Evolutionary conservation across 768 basidiomycete species (phyloP).

Genomic region (Mycena venus): DNA sequence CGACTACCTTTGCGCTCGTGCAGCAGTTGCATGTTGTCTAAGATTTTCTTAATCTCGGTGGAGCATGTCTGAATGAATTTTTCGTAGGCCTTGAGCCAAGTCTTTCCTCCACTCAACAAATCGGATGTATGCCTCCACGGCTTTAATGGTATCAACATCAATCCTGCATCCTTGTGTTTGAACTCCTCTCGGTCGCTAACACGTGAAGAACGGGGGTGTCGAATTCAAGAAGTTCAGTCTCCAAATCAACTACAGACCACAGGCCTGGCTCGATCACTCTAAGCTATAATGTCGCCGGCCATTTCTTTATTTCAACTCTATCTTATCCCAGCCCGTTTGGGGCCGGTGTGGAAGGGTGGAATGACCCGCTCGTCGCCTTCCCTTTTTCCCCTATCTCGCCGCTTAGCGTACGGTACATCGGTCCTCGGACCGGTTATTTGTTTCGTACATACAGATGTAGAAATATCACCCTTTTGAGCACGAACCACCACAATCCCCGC

Average conservation of each 20-base stretch:
- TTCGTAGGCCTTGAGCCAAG: constrained; percentile 49
- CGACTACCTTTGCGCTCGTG: constrained; percentile 52
- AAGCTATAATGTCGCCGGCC: not conserved
- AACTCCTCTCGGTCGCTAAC: constrained; percentile 30
- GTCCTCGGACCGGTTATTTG: no score
- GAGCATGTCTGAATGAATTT: constrained; percentile 21
- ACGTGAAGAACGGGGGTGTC: constrained; percentile 30
- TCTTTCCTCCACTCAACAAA: constrained; percentile 28
- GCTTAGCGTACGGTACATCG: no score
- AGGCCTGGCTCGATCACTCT: not conserved
- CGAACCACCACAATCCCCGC: no score
- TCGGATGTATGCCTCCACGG: constrained; percentile 54
- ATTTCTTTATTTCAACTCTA: not conserved
- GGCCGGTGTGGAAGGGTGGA: no score
- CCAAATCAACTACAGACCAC: not conserved
- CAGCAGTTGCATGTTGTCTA: constrained; percentile 53
- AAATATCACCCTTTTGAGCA: no score
- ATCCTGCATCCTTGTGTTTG: constrained; percentile 27
- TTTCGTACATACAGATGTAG: no score
- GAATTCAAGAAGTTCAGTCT: constrained; percentile 35
- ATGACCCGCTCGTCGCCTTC: no score
- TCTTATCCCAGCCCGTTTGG: not conserved
- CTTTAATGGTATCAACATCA: constrained; percentile 59
- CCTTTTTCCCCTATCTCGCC: no score
- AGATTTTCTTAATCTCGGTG: constrained; percentile 22